Base-by-base conservation (phyloP, 805 yeast species). In the Candida insectalens region DNA sequence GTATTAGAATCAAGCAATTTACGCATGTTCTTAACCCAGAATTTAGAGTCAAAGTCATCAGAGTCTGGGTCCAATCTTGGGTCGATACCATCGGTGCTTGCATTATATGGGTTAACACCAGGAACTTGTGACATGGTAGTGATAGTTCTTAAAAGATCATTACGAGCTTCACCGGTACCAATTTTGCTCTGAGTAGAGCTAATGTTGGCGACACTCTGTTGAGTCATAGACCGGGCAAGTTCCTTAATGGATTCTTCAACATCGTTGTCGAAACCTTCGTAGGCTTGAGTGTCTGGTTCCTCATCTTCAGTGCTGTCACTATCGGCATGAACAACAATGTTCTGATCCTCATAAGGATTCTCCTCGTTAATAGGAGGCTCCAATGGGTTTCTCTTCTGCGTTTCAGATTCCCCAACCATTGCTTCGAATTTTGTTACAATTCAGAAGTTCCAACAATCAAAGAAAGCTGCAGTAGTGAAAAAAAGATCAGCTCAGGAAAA, bases 1-100 rank as follows among this genome's bases (percentile, higher is more conserved):
- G 73, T 71, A 44, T 79, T 81, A 2, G 65, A 48, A 23, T 63
- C 64, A 42, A 58, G 53, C 38, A 78, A 47, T 39, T 70, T 71
- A 38, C 76, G 62, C 58, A 76, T 52, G 45, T 78, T 78, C 47
- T 74, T 74, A 36, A 78, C 75, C 87, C 87, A 78, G 36, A 67
- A 70, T 46, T 67, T 71, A 34, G 81, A 65, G 43, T 69, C 67
- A 49, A 78, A 78, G 5, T 66, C 48, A n/a, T 70, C 77, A 33
- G 70, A 61, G 16, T 62, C 59, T 1, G 87, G 87, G 47, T 79
- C 74, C 44, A 79, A 59, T 33, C 60, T 46, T n/a, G 69, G 63
- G 33, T 60, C 62, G 20, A 51, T 35, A 3, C 37, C 46, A 3
- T 28, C 27, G 15, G 33, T 41, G 4, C 25, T 5, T 10, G 30